Evolutionary conservation across 345 rosid species (phyloP), one percentile per base, ranked within the genome.

Genomic region (Luvunga scandens): DNA sequence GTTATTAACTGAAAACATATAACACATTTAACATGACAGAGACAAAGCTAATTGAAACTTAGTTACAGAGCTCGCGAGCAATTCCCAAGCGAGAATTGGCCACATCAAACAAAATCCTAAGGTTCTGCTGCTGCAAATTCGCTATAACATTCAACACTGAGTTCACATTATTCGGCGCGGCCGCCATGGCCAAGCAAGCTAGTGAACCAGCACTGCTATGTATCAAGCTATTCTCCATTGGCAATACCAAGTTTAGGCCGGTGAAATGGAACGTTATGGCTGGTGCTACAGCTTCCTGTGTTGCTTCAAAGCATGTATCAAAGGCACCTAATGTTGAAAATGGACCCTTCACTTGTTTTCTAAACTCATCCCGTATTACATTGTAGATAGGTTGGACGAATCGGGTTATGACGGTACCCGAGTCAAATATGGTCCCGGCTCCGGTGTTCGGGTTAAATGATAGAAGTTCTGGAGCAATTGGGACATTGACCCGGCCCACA

Each of bases 391-490:
- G 93, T 66, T 82, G 83, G 14, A 78, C 75, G 38, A 95, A 93
- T 50, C 98, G 92, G 83, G 98, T 95, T 62, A 94, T 92, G 0
- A 93, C 98, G 1, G 97, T 91, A 2, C 98, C 98, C 30, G 97
- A 94, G 48, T 94, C 98, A 4, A 94, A 85, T 53, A 92, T 87
- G 31, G 98, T 95, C 8, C 98, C 97, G 0, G 95, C 90, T 3
- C 98, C 98, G 0, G 98, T 83, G 53, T 10, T 84, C 0, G 95
- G 85, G 91, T 93, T 79, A 68, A 95, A 90, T 5, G 84, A 19
- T 24, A 91, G 83, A 30, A 50, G 83, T 22, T 77, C 84, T 6
- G 83, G 83, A 75, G 83, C 83, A 34, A 91, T 53, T 33, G 90
- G 93, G 1, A 91, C 90, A 1, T 1, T 75, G 45, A 85, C 86